Percentiles rank a stretch among this genome's conserved stretches.
Evolutionary conservation across 768 basidiomycete genomes (phyloP).

Genomic region (Pluteus cervinus): DNA sequence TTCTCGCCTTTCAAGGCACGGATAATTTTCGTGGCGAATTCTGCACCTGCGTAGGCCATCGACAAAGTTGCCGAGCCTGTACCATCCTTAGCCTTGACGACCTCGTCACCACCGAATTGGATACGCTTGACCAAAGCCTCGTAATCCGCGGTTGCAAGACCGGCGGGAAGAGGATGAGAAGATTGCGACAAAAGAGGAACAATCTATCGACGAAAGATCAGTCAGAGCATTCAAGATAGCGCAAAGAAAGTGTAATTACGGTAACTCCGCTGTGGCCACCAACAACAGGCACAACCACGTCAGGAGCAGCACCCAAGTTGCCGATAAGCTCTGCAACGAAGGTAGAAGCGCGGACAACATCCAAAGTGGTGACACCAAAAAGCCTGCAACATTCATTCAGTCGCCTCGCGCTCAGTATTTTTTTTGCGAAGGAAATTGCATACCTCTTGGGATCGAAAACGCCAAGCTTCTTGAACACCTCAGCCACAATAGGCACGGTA

Average conservation of each 20-base stretch:
- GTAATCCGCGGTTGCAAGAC: slow-evolving; percentile 37
- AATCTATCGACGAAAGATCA: slow-evolving; percentile 43
- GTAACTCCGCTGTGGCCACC: slow-evolving; percentile 95
- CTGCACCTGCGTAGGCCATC: slow-evolving; percentile 93
- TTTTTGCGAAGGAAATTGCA: slow-evolving; percentile 11
- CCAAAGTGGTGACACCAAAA: slow-evolving; percentile 97
- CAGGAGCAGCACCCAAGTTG: slow-evolving; percentile 52
- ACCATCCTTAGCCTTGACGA: slow-evolving; percentile 96
- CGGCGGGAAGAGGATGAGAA: slow-evolving; percentile 66
- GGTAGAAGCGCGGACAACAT: slow-evolving; percentile 96
- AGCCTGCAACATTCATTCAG: slow-evolving; percentile 41
- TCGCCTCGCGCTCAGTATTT: not conserved
- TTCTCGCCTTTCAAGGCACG: slow-evolving; percentile 84
- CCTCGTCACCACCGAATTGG: slow-evolving; percentile 96
- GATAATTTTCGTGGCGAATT: slow-evolving; percentile 81
- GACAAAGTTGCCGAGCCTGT: slow-evolving; percentile 94
- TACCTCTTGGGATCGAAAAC: slow-evolving; percentile 92
- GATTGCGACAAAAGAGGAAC: slow-evolving; percentile 92
- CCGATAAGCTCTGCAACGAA: slow-evolving; percentile 81
- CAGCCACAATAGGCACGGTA: slow-evolving; percentile 94
- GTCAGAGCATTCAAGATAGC: not conserved
- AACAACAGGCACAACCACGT: slow-evolving; percentile 80
- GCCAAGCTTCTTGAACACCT: slow-evolving; percentile 89
- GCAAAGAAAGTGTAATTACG: slow-evolving; percentile 30
- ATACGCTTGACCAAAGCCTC: slow-evolving; percentile 75